These are phyloP conservation scores for Aspergillus chevalieri DNA, from an alignment of 2,329 filamentous ascomycete genomes.

Conservation along the genomic window DNA sequence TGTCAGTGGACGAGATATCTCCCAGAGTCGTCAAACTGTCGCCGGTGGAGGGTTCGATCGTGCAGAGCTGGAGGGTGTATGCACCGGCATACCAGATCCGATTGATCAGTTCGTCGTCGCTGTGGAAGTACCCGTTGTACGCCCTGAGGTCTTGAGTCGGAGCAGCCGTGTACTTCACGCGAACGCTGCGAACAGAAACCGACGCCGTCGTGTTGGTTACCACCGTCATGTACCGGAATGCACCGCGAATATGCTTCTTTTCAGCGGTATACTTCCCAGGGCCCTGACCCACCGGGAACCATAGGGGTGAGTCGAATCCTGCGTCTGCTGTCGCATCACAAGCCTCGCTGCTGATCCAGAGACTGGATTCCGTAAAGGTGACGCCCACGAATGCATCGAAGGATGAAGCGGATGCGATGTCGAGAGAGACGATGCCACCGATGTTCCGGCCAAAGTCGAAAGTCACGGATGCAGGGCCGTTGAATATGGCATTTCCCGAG, in stretches of 20 bases:
- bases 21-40: slow-evolving; percentile 10
- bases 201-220: slow-evolving; percentile 39
- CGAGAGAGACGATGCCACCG: slow-evolving; percentile 33
- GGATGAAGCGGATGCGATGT: slow-evolving; percentile 17
- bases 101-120: slow-evolving; percentile 47
- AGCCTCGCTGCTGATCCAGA: slow-evolving; percentile 45
- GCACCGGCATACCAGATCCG: slow-evolving; percentile 52
- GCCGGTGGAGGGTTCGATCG: slow-evolving; percentile 23
- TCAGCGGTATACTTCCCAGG: slow-evolving; percentile 39
- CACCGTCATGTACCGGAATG: slow-evolving; percentile 43
- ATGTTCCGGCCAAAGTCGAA: slow-evolving; percentile 38
- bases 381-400: slow-evolving; percentile 31
- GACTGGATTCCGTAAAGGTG: slow-evolving; percentile 34
- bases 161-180: slow-evolving; percentile 40
- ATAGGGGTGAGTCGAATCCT: slow-evolving; percentile 45
- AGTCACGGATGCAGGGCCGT: slow-evolving; percentile 28
- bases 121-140: slow-evolving; percentile 49
- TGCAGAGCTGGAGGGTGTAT: slow-evolving; percentile 40
- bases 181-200: slow-evolving; percentile 30
- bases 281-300: slow-evolving; percentile 35
- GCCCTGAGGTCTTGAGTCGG: slow-evolving; percentile 36
- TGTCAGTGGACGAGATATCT: slow-evolving; percentile 1
- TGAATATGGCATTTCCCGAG: slow-evolving; percentile 7
- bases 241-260: slow-evolving; percentile 39
- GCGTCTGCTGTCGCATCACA: slow-evolving; percentile 44